These are phyloP conservation scores for Lojkania enalia DNA, from an alignment of 2,329 filamentous ascomycete genomes.

Conservation along the genomic window DNA sequence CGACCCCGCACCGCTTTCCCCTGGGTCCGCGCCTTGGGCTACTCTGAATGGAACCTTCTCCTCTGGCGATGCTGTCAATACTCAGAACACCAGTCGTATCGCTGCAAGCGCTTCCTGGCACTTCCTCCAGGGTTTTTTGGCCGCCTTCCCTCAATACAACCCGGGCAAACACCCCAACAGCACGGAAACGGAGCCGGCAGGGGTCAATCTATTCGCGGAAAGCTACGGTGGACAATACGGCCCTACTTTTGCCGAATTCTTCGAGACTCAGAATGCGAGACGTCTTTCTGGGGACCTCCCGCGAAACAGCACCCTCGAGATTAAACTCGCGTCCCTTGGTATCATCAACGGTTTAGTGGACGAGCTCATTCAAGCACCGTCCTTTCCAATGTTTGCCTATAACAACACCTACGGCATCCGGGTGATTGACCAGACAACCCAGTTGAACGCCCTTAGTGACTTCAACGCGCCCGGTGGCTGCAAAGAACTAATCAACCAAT, in stretches of 20 bases:
- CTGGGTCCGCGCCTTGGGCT: constrained; percentile 44
- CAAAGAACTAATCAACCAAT: constrained; percentile 46
- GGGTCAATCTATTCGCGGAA: constrained; percentile 70
- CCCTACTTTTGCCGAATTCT: constrained; percentile 62
- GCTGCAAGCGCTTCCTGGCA: constrained; percentile 67
- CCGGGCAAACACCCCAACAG: constrained; percentile 49
- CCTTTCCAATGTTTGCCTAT: constrained; percentile 60
- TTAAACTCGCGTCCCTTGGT: constrained; percentile 65
- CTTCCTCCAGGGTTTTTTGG: constrained; percentile 64
- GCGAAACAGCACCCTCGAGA: constrained; percentile 58
- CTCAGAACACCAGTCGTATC: constrained; percentile 60
- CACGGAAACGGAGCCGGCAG: constrained; percentile 49
- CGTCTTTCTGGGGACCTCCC: constrained; percentile 56
- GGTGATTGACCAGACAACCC: constrained; percentile 57
- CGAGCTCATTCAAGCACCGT: constrained; percentile 61
- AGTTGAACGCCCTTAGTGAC: constrained; percentile 51
- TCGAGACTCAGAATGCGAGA: constrained; percentile 64
- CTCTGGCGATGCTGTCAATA: constrained; percentile 54
- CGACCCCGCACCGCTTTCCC: constrained; percentile 35
- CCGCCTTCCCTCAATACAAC: constrained; percentile 61
- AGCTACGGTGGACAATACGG: constrained; percentile 74
- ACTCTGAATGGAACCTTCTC: constrained; percentile 67
- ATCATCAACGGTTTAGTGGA: constrained; percentile 75
- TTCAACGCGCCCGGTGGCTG: constrained; percentile 58
- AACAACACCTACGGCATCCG: constrained; percentile 69